phyloP scores from a whole-genome alignment of 257 asterid genomes.

The Rubia yunnanensis region DNA sequence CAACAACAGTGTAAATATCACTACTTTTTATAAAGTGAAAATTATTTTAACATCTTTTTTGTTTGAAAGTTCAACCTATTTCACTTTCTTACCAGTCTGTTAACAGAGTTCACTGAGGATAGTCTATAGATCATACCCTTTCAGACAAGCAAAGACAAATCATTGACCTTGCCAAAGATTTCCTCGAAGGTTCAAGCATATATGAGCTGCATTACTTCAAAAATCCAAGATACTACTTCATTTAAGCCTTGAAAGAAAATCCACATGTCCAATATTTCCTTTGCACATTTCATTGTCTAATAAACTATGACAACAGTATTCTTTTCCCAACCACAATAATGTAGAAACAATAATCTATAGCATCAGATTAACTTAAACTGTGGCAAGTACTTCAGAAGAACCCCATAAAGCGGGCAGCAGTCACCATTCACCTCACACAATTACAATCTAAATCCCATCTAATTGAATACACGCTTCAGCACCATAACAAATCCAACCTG shows the following conservation, averaged over 20 bases:
- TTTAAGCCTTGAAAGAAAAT: no score
- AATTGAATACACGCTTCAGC: neutral
- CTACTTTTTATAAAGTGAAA: no score
- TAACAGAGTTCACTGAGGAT: neutral
- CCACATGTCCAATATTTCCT: no score
- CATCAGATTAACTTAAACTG: neutral
- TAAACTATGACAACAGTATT: neutral
- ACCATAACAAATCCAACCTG: slow-evolving; percentile 39
- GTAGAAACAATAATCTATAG: neutral
- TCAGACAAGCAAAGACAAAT: neutral
- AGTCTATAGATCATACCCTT: neutral
- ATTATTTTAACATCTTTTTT: neutral
- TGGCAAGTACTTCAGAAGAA: neutral
- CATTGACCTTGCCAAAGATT: neutral
- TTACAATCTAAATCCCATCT: neutral
- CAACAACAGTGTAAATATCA: neutral
- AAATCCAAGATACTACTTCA: no score
- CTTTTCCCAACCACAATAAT: neutral
- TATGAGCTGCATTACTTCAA: neutral
- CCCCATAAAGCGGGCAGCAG: no score
- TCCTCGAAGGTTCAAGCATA: neutral
- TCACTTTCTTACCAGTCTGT: neutral
- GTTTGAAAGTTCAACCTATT: neutral
- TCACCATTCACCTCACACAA: neutral
- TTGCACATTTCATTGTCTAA: neutral